Percentiles rank a stretch among this genome's conserved stretches.
Evolutionary conservation across 2,329 filamentous ascomycete species (phyloP).

Genomic region (Fusarium sp.): DNA sequence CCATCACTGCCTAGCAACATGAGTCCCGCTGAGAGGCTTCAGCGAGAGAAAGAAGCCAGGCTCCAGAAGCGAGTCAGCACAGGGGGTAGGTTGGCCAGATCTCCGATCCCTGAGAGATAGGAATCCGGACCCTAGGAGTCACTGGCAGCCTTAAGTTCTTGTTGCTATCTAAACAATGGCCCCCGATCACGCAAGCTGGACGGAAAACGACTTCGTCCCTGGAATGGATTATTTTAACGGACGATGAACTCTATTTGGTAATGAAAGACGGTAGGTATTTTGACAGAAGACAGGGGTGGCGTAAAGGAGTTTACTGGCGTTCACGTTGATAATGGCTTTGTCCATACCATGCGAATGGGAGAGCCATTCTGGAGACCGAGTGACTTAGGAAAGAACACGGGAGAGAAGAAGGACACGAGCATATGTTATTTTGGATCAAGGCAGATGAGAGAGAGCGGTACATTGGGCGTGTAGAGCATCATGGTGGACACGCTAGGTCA

Average conservation of each 20-base stretch:
- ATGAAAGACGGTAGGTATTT: conserved; percentile 39
- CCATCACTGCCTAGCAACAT: conserved; percentile 67
- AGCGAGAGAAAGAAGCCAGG: conserved; percentile 74
- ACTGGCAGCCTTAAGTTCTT: conserved; percentile 54
- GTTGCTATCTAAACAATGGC: conserved; percentile 52
- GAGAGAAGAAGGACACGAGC: conserved; percentile 29
- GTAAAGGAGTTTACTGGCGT: conserved; percentile 46
- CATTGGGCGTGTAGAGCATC: conserved; percentile 13
- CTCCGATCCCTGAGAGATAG: conserved; percentile 73
- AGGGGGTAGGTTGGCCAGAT: conserved; percentile 77
- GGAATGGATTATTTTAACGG: conserved; percentile 26
- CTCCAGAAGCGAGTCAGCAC: conserved; percentile 85
- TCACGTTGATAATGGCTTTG: conserved; percentile 29
- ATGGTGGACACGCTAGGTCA: conserved; percentile 20
- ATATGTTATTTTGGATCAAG: conserved; percentile 18
- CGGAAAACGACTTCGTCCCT: conserved; percentile 18
- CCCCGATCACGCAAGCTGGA: conserved; percentile 45
- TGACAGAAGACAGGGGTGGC: conserved; percentile 38
- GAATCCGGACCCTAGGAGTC: conserved; percentile 57
- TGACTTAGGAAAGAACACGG: conserved; percentile 18
- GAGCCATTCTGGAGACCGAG: conserved; percentile 13
- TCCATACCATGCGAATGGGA: conserved; percentile 10
- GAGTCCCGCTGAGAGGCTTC: conserved; percentile 62
- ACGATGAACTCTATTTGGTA: conserved; percentile 35
- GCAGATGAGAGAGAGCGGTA: conserved; percentile 10